A percentile compares a stretch with the other conserved stretches of the same genome.
Conservation (phyloP, 495 filamentous ascomycete species). For the Penicillium psychrofluorescens region DNA sequence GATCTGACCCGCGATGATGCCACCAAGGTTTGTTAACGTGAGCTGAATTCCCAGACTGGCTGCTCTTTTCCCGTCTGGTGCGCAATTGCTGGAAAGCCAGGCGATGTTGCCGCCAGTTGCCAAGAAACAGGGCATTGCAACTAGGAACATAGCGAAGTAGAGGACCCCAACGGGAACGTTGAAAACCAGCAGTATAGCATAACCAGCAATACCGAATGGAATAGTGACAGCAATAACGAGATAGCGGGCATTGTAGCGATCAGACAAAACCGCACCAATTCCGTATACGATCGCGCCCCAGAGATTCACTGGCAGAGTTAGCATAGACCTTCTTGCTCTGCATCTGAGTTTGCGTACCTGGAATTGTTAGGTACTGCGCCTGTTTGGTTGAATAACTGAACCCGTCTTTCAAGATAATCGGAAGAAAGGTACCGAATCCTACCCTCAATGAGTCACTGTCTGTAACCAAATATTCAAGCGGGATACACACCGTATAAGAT, state of each 20-base stretch:
- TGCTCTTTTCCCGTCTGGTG: too few species aligned
- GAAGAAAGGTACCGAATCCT: constrained; percentile 5
- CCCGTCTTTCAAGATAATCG: constrained; percentile 4
- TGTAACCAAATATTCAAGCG: too few species aligned
- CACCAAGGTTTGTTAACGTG: too few species aligned
- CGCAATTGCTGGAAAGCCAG: too few species aligned
- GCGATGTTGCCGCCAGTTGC: too few species aligned
- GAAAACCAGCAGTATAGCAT: not conserved
- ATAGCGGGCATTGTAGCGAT: too few species aligned
- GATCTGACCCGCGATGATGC: too few species aligned
- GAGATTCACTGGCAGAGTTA: not conserved
- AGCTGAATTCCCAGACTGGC: too few species aligned
- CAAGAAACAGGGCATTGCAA: too few species aligned
- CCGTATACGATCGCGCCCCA: constrained; percentile 4
- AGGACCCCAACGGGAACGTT: constrained; percentile 1
- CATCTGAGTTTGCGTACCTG: not conserved
- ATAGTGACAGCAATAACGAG: not conserved
- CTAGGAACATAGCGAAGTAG: constrained; percentile 4
- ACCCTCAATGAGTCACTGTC: too few species aligned
- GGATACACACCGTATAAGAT: too few species aligned
- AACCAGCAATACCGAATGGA: constrained; percentile 2
- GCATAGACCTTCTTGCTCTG: too few species aligned
- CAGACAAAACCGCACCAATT: not conserved
- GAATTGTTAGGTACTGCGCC: constrained; percentile 4
- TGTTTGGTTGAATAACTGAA: constrained; percentile 1